Percentiles rank a stretch among this genome's conserved stretches.
phyloP scores from a whole-genome alignment of 2,329 filamentous ascomycete species.

The Fusarium hainanense region DNA sequence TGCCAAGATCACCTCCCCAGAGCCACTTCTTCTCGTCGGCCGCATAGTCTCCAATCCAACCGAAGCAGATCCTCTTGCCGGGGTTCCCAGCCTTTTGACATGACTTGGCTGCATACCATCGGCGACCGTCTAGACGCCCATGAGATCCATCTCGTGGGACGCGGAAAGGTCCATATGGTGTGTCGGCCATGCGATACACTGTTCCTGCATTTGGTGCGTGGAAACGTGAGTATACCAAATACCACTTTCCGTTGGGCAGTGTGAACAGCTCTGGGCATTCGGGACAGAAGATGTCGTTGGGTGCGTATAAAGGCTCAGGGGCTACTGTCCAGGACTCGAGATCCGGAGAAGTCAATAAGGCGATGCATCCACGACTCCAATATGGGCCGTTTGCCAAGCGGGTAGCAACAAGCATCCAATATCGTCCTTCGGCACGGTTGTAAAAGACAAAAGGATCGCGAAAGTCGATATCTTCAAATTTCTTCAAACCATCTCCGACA shows the following conservation, averaged over 20 bases:
- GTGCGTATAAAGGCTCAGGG: slow-evolving; percentile 48
- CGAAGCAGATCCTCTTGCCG: slow-evolving; percentile 49
- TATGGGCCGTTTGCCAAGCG: slow-evolving; percentile 48
- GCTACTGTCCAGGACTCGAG: slow-evolving; percentile 48
- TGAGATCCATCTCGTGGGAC: slow-evolving; percentile 50
- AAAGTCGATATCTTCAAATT: slow-evolving; percentile 52
- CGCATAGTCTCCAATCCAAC: slow-evolving; percentile 50
- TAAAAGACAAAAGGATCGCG: slow-evolving; percentile 52
- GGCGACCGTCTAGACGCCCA: slow-evolving; percentile 50
- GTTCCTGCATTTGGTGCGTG: slow-evolving; percentile 52
- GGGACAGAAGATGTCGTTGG: slow-evolving; percentile 52
- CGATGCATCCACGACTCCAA: slow-evolving; percentile 53
- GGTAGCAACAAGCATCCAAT: slow-evolving; percentile 54
- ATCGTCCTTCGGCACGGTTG: slow-evolving; percentile 45
- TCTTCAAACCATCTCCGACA: slow-evolving; percentile 31
- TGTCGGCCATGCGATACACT: slow-evolving; percentile 51
- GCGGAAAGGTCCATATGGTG: slow-evolving; percentile 51
- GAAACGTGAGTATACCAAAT: slow-evolving; percentile 50
- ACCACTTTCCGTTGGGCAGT: slow-evolving; percentile 52
- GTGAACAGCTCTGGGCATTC: slow-evolving; percentile 53
- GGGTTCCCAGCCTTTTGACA: slow-evolving; percentile 47
- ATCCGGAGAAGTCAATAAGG: slow-evolving; percentile 50
- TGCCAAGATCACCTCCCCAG: slow-evolving; percentile 52
- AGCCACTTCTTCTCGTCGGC: slow-evolving; percentile 52
- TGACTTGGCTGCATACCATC: slow-evolving; percentile 54